These are phyloP conservation scores for Ramaria sp. DNA, from an alignment of 768 basidiomycete species.

Conservation along the genomic window DNA sequence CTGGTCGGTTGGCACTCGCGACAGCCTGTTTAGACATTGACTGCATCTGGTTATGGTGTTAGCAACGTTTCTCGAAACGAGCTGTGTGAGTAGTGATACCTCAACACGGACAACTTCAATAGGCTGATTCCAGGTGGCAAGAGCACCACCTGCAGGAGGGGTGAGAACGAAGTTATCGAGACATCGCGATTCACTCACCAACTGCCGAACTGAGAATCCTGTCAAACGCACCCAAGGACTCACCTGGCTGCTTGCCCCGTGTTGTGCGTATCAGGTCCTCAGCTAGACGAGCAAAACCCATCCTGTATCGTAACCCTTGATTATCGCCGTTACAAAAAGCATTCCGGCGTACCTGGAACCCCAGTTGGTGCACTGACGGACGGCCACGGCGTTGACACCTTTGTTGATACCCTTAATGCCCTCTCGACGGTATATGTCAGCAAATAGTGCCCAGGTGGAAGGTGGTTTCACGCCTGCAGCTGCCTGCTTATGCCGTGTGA, in stretches of 20 bases:
- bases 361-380: slow-evolving; percentile 91
- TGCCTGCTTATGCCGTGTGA: slow-evolving; percentile 90
- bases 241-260: slow-evolving; percentile 69
- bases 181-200: slow-evolving; percentile 22
- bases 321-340: background rate
- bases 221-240: slow-evolving; percentile 65
- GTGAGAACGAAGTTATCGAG: background rate
- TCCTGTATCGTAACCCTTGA: slow-evolving; percentile 35
- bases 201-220: slow-evolving; percentile 83
- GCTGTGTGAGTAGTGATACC: slow-evolving; percentile 29
- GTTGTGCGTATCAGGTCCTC: slow-evolving; percentile 69
- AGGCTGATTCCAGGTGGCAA: slow-evolving; percentile 99
- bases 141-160: slow-evolving; percentile 49
- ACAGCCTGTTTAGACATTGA: slow-evolving; percentile 79
- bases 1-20: slow-evolving; percentile 69
- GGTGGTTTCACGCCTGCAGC: slow-evolving; percentile 76
- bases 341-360: slow-evolving; percentile 59
- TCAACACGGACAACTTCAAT: slow-evolving; percentile 97
- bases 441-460: slow-evolving; percentile 90
- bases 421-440: slow-evolving; percentile 87
- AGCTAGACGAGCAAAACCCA: slow-evolving; percentile 93
- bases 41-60: slow-evolving; percentile 67
- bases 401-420: slow-evolving; percentile 97
- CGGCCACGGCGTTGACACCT: slow-evolving; percentile 92
- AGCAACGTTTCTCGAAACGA: background rate